Conservation (phyloP, 352 stramenopile genomes). For the Globisporangium cystogenes region DNA sequence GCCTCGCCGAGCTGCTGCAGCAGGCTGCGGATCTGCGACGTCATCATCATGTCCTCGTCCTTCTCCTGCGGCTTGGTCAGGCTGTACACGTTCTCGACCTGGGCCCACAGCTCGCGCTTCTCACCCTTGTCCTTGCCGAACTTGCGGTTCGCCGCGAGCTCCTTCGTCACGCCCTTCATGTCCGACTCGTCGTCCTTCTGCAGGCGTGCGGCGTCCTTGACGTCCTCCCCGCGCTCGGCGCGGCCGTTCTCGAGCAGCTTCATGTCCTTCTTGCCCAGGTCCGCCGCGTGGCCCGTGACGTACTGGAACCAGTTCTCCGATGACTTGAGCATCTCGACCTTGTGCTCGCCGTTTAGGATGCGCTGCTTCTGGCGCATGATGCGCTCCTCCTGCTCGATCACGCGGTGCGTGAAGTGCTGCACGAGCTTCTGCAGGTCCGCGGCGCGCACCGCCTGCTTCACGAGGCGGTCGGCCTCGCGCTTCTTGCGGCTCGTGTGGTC, state of each 20-base stretch:
- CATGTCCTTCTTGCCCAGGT: constrained; percentile 82
- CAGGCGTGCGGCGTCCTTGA: constrained; percentile 75
- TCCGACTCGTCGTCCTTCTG: constrained; percentile 82
- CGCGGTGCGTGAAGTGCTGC: constrained; percentile 86
- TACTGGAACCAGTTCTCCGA: constrained; percentile 89
- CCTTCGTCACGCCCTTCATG: constrained; percentile 65
- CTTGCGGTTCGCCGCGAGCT: constrained; percentile 53
- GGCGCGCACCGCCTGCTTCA: constrained; percentile 77
- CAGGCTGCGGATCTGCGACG: constrained; percentile 81
- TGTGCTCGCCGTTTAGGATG: constrained; percentile 86
- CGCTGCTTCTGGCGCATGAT: constrained; percentile 90
- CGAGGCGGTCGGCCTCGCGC: constrained; percentile 76
- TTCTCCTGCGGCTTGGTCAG: constrained; percentile 81
- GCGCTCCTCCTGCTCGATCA: constrained; percentile 87
- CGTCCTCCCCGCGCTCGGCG: constrained; percentile 59
- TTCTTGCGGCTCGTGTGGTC: constrained; percentile 87
- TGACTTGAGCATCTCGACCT: constrained; percentile 89
- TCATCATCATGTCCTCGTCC: constrained; percentile 92
- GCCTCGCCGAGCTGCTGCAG: constrained; percentile 82
- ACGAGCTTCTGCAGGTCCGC: constrained; percentile 84
- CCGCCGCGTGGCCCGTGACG: constrained; percentile 64
- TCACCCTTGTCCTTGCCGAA: constrained; percentile 73
- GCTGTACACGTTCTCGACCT: constrained; percentile 83
- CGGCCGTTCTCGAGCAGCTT: constrained; percentile 70
- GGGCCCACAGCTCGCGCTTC: constrained; percentile 81